A percentile compares a stretch with the other conserved stretches of the same genome.
These are phyloP conservation scores for Linnemannia hyalina DNA, from an alignment of 192 early-diverging fungal species.

Conservation along the genomic window DNA sequence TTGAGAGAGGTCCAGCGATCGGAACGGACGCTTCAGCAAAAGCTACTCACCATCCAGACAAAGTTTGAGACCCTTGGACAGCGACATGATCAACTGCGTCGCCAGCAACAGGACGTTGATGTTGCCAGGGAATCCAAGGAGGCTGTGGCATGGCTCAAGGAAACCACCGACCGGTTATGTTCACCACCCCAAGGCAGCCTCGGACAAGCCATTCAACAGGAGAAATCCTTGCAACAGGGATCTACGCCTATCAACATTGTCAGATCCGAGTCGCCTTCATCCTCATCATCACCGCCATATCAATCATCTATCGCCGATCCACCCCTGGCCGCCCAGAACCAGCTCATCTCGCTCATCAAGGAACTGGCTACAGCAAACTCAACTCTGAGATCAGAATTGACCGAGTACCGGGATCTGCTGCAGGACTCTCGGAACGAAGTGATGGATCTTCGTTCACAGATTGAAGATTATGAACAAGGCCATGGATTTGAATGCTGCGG, in stretches of 20 bases:
- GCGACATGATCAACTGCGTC: constrained; percentile 36
- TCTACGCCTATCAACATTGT: constrained; percentile 30
- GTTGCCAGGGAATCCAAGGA: constrained; percentile 50
- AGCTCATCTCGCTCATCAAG: constrained; percentile 65
- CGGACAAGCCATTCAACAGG: constrained; percentile 47
- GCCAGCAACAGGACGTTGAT: constrained; percentile 41
- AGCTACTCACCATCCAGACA: constrained; percentile 37
- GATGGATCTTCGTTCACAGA: constrained; percentile 51
- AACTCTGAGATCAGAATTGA: constrained; percentile 60
- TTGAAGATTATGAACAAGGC: constrained; percentile 59
- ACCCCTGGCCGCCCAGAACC: constrained; percentile 55
- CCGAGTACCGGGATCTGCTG: constrained; percentile 63
- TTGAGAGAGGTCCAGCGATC: constrained; percentile 43
- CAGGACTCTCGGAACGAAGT: constrained; percentile 62
- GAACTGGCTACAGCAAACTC: constrained; percentile 68
- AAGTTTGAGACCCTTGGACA: constrained; percentile 45
- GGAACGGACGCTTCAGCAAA: constrained; percentile 42
- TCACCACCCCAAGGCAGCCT: constrained; percentile 53
- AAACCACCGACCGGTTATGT: constrained; percentile 40
- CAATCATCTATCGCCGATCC: constrained; percentile 32
- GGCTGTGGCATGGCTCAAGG: constrained; percentile 52
- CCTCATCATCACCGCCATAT: constrained; percentile 39
- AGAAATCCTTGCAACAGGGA: constrained; percentile 22
- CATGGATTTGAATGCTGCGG: constrained; percentile 45
- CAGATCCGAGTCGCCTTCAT: constrained; percentile 1